phyloP scores from a whole-genome alignment of 306 rosid genomes.

The Ochetophila trinervis region DNA sequence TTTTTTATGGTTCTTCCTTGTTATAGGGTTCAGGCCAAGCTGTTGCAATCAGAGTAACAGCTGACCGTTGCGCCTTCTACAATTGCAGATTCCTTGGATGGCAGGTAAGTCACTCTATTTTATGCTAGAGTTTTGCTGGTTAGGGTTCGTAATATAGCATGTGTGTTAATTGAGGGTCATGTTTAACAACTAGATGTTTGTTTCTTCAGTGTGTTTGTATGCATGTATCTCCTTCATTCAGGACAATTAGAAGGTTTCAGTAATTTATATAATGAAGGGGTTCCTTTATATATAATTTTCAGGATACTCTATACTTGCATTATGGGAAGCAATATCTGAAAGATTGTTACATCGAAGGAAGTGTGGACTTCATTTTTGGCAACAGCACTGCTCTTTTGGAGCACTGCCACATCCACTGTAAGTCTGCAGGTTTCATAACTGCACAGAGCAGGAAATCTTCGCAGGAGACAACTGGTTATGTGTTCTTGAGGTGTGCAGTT shows the following conservation, averaged over 20 bases:
- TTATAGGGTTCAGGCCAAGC: slow-evolving; percentile 91
- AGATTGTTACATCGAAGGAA: slow-evolving; percentile 94
- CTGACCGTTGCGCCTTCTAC: slow-evolving; percentile 88
- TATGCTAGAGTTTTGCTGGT: background rate
- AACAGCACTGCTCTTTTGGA: slow-evolving; percentile 88
- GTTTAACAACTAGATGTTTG: slow-evolving; percentile 15
- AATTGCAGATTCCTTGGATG: slow-evolving; percentile 95
- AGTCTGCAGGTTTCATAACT: slow-evolving; percentile 70
- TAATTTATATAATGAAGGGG: slow-evolving; percentile 5
- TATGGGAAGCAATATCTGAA: slow-evolving; percentile 73
- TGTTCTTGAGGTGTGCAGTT: slow-evolving; percentile 63
- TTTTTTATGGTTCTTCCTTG: background rate
- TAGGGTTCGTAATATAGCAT: background rate
- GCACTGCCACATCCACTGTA: slow-evolving; percentile 85
- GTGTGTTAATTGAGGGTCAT: background rate
- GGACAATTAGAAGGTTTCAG: slow-evolving; percentile 9
- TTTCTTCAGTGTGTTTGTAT: slow-evolving; percentile 14
- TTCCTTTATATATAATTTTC: slow-evolving; percentile 20
- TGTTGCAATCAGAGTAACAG: slow-evolving; percentile 87
- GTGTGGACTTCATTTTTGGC: slow-evolving; percentile 88
- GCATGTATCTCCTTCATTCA: slow-evolving; percentile 17
- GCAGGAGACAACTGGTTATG: slow-evolving; percentile 82
- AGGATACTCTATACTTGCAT: slow-evolving; percentile 88
- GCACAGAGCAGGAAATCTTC: slow-evolving; percentile 86
- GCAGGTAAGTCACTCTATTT: slow-evolving; percentile 58